Percentiles rank a stretch among this genome's conserved stretches.
Conservation (phyloP, 75 land plant genomes). For the Sequoia sempervirens region DNA sequence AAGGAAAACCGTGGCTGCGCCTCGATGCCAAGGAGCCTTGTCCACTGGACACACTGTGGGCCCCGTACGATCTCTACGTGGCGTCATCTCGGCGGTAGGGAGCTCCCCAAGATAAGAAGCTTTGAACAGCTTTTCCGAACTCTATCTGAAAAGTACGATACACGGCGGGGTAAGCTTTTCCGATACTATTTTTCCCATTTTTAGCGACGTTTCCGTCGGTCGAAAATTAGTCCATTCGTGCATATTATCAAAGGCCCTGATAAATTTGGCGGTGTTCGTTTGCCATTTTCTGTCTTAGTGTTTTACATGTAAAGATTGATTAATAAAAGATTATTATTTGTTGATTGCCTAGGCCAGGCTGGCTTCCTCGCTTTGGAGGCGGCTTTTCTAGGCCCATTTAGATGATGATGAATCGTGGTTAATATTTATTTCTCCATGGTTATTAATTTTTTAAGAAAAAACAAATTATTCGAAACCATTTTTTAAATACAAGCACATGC, state of each 20-base stretch:
- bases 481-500: background rate
- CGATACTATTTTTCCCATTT: background rate
- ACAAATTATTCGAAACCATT: background rate
- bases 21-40: slow-evolving; percentile 66
- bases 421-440: background rate
- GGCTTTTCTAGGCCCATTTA: background rate
- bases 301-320: slow-evolving; percentile 3
- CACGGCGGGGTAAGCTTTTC: background rate
- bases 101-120: background rate
- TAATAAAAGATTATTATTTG: slow-evolving; percentile 4
- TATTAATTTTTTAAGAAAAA: background rate
- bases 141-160: background rate
- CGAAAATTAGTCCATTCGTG: background rate
- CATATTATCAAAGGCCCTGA: background rate
- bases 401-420: background rate
- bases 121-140: background rate
- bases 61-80: slow-evolving; percentile 79
- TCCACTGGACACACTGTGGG: slow-evolving; percentile 83
- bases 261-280: slow-evolving; percentile 1
- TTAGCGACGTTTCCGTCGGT: background rate
- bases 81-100: slow-evolving; percentile 13
- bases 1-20: slow-evolving; percentile 91
- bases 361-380: slow-evolving; percentile 1
- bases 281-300: background rate
- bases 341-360: background rate